Conservation (phyloP, 768 basidiomycete species). For the Sarcodon sp. region DNA sequence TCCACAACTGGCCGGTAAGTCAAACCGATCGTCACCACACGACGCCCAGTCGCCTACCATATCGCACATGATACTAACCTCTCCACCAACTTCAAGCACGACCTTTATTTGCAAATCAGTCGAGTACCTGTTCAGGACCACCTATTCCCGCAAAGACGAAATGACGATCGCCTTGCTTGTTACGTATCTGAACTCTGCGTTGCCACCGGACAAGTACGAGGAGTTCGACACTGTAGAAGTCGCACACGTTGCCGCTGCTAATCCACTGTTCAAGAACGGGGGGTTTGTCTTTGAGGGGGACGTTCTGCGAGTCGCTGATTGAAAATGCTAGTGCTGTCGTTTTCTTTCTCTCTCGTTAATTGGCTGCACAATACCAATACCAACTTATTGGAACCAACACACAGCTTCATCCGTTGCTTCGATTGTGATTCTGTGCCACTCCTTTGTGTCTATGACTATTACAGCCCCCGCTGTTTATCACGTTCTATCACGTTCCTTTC, state of each 20-base stretch:
- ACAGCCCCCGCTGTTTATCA: too few relatives aligned
- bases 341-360: too few relatives aligned
- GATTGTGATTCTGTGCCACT: too few relatives aligned
- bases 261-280: slow-evolving; percentile 14
- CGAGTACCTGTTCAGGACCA: slow-evolving; percentile 50
- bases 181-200: slow-evolving; percentile 62
- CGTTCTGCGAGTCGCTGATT: slow-evolving; percentile 10
- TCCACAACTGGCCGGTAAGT: slow-evolving; percentile 48
- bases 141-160: slow-evolving; percentile 55
- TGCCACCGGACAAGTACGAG: slow-evolving; percentile 70
- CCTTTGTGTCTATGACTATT: too few relatives aligned
- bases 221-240: slow-evolving; percentile 74
- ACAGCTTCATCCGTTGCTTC: too few relatives aligned
- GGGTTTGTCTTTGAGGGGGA: slow-evolving; percentile 19
- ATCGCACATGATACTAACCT: not conserved
- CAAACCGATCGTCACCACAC: not conserved
- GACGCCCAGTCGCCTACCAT: slow-evolving; percentile 1
- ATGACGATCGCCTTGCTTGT: slow-evolving; percentile 58
- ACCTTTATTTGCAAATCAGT: slow-evolving; percentile 51
- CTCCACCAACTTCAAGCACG: slow-evolving; percentile 22
- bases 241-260: slow-evolving; percentile 16
- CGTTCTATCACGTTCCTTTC: too few relatives aligned
- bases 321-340: too few relatives aligned
- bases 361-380: too few relatives aligned
- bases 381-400: too few relatives aligned